Percentiles rank a stretch among this genome's conserved stretches.
Conservation (phyloP, 805 yeast genomes). For the Wickerhamomyces rabaulensis region DNA sequence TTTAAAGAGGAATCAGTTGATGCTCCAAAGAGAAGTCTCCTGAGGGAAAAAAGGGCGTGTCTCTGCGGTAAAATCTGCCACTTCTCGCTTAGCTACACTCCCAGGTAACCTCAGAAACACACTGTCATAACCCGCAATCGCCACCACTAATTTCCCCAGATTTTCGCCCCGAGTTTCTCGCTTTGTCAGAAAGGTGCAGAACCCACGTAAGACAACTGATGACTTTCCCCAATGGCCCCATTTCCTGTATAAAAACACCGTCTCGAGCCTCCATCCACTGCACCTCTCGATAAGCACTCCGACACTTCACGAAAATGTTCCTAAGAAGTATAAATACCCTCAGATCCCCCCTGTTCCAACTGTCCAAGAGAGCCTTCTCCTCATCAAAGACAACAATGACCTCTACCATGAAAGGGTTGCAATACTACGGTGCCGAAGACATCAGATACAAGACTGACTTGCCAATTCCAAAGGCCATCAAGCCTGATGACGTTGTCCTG, state of each 20-base stretch:
- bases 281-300: too few relatives aligned
- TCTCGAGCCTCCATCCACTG: too few relatives aligned
- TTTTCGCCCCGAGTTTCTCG: not conserved
- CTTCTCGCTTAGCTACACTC: too few relatives aligned
- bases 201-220: not conserved
- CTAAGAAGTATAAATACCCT: not conserved
- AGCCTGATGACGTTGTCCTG: conserved; percentile 38
- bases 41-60: too few relatives aligned
- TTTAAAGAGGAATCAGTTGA: too few relatives aligned
- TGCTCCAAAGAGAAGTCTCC: too few relatives aligned
- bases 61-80: too few relatives aligned
- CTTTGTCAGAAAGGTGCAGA: not conserved
- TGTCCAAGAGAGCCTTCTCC: not conserved
- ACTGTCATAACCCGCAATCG: too few relatives aligned
- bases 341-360: not conserved
- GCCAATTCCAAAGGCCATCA: conserved; percentile 30
- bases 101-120: too few relatives aligned
- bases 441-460: conserved; percentile 29
- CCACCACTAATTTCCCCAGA: too few relatives aligned
- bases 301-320: not conserved
- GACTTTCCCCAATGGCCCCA: not conserved
- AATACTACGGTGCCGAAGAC: conserved; percentile 35
- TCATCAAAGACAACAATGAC: not conserved
- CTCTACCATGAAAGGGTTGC: conserved; percentile 33
- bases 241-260: not conserved